phyloP scores from a whole-genome alignment of 1,284 basidiomycete species.

The Hemileia vastatrix region DNA sequence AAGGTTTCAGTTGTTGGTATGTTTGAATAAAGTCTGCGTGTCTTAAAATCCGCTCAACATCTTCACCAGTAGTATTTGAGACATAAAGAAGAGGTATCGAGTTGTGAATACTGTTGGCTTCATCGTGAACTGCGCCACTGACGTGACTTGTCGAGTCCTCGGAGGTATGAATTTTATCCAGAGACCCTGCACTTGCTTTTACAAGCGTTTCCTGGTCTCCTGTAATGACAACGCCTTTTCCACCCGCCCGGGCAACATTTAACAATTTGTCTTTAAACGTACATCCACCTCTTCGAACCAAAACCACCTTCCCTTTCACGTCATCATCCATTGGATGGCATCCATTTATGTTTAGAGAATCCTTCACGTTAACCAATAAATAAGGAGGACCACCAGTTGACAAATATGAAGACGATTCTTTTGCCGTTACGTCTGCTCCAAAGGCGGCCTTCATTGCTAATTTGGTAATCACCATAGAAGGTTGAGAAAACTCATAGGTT shows the following conservation, averaged over 20 bases:
- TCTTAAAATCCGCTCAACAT: too few relatives aligned
- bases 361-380: not conserved
- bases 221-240: not conserved
- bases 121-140: too few relatives aligned
- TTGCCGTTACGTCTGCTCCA: conserved; percentile 11
- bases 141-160: too few relatives aligned
- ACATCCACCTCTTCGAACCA: conserved; percentile 10
- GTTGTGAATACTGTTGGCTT: too few relatives aligned
- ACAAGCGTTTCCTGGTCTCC: conserved; percentile 8
- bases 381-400: not conserved
- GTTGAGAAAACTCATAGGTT: too few relatives aligned
- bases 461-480: conserved; percentile 1
- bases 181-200: conserved; percentile 9
- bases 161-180: too few relatives aligned
- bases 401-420: not conserved
- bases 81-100: too few relatives aligned
- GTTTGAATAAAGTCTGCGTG: too few relatives aligned
- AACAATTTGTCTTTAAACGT: conserved; percentile 10
- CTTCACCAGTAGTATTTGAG: too few relatives aligned
- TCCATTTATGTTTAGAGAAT: conserved; percentile 6
- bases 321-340: conserved; percentile 6
- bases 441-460: conserved; percentile 17
- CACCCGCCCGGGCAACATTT: not conserved
- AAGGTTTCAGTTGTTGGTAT: too few relatives aligned
- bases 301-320: conserved; percentile 1